Evolutionary conservation across 495 filamentous ascomycete genomes (phyloP), one percentile per base, ranked within the genome.

Genomic region (Diplogelasinospora grovesii): DNA sequence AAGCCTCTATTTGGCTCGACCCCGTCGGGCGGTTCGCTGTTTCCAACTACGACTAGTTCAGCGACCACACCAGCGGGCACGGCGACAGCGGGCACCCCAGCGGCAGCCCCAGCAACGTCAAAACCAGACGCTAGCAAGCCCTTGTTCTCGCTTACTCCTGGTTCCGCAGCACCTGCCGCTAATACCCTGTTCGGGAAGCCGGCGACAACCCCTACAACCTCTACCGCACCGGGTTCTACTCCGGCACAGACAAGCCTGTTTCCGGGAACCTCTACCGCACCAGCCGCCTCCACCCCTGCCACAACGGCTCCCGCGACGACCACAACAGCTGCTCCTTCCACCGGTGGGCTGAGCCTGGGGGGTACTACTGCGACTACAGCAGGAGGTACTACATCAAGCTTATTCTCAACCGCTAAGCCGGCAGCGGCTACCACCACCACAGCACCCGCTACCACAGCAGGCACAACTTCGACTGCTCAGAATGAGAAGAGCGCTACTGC

Each of bases 391-490:
- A n/a, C n/a, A n/a, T n/a, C n/a, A n/a, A n/a, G n/a, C n/a, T n/a
- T n/a, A n/a, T n/a, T n/a, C n/a, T n/a, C n/a, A n/a, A n/a, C 32
- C 5, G 38, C 26, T 23, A 21, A 26, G 9, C 34, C 45, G 13
- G 9, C 49, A 19, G 18, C 49, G 8, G 21, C 46, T 5, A 28
- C 43, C 8, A 33, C 53, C 7, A 39, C 53, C 7, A 10, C 43
- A 4, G 32, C 46, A n/a, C 36, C 45, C n/a, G n/a, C n/a, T n/a
- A n/a, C n/a, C n/a, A n/a, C 20, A 14, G 29, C 45, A 6, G 7
- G 49, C 3, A 53, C 57, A 5, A 61, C 65, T 35, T 28, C 60
- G 29, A 9, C 59, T n/a, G 34, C 46, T 36, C 46, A 60, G 22
- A 43, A 56, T 18, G 30, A 44, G 2, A 41, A 50, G 16, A 48